Evolutionary conservation across 163 green algal genomes (phyloP), one percentile per base, ranked within the genome.

Genomic region (Scenedesmus sp.): DNA sequence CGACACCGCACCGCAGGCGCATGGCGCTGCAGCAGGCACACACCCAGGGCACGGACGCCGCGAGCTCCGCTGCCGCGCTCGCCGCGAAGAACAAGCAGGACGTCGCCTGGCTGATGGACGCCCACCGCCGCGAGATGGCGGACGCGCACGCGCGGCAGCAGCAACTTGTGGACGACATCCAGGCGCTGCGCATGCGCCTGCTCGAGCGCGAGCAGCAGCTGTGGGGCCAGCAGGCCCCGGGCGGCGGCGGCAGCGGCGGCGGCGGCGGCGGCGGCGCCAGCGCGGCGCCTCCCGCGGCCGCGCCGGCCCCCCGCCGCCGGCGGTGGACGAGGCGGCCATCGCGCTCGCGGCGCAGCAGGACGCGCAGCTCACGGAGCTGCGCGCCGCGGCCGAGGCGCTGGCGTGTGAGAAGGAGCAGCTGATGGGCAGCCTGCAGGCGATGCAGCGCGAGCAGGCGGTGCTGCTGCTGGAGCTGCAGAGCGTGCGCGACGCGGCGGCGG

Each of bases 11-110:
- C 69, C 26, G 42, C 24, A 44, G 66, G 54, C 53, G 69, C 26
- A 77, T 77, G 69, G 44, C 48, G 69, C 69, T 77, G 53, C 69
- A 77, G 69, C 69, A 67, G 28, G 54, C 54, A 6, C 69, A 67
- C 28, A 26, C 36, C 4, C 31, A 48, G 15, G 69, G 69, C 13
- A 29, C 22, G 20, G 69, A 77, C 9, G 54, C 56, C 3, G 53
- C 42, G 7, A 10, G 10, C 7, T 47, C 39, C 10, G 39, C 39
- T 6, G 39, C 39, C 24, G 69, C 69, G 31, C 53, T 36, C 24
- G 24, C 33, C 11, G 56, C 69, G 9, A 17, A 7, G 4, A 50
- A n/a, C 24, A 67, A 77, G 36, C 42, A 77, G 39, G 69, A 77
- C 11, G 24, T 66, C 11, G 11, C 11, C n/a, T 77, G 69, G 69